These are phyloP conservation scores for Aspergillus steynii DNA, from an alignment of 495 filamentous ascomycete species.

Conservation along the genomic window DNA sequence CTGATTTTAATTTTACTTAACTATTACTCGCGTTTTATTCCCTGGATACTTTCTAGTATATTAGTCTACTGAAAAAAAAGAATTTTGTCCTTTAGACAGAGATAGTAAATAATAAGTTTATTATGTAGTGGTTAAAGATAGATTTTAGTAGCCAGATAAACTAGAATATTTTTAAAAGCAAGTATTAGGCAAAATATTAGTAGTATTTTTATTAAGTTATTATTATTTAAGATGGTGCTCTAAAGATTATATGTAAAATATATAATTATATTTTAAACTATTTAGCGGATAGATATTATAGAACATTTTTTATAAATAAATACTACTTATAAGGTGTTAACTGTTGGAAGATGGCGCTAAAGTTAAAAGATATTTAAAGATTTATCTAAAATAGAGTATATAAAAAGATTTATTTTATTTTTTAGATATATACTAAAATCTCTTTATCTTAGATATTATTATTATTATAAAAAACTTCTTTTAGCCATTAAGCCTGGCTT, in stretches of 20 bases:
- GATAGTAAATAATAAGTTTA: too few relatives aligned
- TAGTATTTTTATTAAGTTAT: neutral
- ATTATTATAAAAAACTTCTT: neutral
- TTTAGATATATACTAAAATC: neutral
- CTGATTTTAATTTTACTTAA: neutral
- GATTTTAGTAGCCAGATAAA: neutral
- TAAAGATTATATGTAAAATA: slow-evolving; percentile 2
- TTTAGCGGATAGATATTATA: neutral
- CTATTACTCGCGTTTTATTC: neutral
- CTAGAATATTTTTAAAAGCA: neutral
- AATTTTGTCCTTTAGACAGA: too few relatives aligned
- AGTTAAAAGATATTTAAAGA: neutral
- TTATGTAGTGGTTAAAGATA: neutral
- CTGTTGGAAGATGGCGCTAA: neutral
- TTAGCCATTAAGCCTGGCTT: neutral
- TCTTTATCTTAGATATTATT: neutral
- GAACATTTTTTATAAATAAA: slow-evolving; percentile 5
- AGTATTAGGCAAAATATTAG: neutral
- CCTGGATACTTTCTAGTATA: neutral
- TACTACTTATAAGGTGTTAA: neutral
- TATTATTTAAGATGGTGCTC: neutral
- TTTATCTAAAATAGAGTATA: neutral
- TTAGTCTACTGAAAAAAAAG: neutral
- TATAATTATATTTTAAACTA: neutral
- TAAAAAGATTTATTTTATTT: neutral